These are phyloP conservation scores for Hypoxylon sp. DNA, from an alignment of 2,329 filamentous ascomycete species.

Conservation along the genomic window DNA sequence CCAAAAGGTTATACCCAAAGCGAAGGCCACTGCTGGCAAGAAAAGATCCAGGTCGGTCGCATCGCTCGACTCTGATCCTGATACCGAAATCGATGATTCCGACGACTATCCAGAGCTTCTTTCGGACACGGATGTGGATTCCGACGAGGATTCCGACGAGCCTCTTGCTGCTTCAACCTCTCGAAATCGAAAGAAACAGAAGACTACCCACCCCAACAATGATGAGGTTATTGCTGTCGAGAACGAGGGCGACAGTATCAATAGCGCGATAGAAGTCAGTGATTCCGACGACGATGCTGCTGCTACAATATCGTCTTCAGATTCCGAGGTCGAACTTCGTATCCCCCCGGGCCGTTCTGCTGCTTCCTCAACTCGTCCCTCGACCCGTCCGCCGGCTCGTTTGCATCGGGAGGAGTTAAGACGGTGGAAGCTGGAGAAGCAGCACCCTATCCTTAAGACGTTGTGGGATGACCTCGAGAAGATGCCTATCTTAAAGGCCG, in stretches of 20 bases:
- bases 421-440: slow-evolving; percentile 68
- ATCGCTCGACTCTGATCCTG: neutral
- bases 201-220: too few species aligned
- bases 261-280: slow-evolving; percentile 25
- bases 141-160: slow-evolving; percentile 3
- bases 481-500: slow-evolving; percentile 70
- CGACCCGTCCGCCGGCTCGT: neutral
- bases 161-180: neutral
- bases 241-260: neutral
- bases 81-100: neutral
- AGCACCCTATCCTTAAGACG: slow-evolving; percentile 80
- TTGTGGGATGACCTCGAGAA: slow-evolving; percentile 86
- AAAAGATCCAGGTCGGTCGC: slow-evolving; percentile 2
- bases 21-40: neutral
- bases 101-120: neutral
- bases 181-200: neutral
- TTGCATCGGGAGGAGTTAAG: neutral
- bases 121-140: too few species aligned
- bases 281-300: slow-evolving; percentile 22
- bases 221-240: neutral
- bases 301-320: slow-evolving; percentile 1
- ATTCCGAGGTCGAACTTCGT: neutral
- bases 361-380: too few species aligned
- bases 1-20: neutral
- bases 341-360: too few species aligned